These are phyloP conservation scores for Selenicereus undatus DNA, from an alignment of 148 eudicot species.

Conservation along the genomic window DNA sequence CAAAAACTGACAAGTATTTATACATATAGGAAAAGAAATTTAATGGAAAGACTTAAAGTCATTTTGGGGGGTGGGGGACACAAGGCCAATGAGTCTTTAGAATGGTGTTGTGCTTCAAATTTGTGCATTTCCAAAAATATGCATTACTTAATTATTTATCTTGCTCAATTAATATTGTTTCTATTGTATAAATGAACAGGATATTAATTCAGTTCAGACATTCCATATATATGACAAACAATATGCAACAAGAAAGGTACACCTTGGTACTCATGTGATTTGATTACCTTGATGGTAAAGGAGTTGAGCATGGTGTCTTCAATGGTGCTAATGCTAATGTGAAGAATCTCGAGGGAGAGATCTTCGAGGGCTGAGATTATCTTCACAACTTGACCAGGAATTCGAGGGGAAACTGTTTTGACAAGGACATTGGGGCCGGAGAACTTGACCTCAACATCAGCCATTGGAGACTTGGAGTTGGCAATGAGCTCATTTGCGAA, in stretches of 20 bases:
- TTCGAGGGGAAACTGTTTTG: constrained; percentile 57
- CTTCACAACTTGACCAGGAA: constrained; percentile 71
- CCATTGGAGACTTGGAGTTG: constrained; percentile 63
- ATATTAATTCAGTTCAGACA: not conserved
- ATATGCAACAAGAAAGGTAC: not conserved
- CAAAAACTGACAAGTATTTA: no score
- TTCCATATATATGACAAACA: not conserved
- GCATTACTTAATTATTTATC: no score
- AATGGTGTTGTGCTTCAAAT: no score
- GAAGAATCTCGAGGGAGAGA: constrained; percentile 70
- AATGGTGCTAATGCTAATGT: constrained; percentile 53
- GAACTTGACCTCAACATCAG: constrained; percentile 88
- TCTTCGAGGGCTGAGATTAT: constrained; percentile 63
- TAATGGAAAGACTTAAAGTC: no score
- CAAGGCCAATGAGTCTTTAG: no score
- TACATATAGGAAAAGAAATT: no score
- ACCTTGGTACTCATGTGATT: not conserved
- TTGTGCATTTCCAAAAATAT: no score
- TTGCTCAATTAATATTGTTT: no score
- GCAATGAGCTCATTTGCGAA: constrained; percentile 67
- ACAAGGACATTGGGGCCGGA: constrained; percentile 66
- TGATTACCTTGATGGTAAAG: constrained; percentile 82
- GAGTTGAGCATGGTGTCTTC: constrained; percentile 75
- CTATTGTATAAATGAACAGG: no score
- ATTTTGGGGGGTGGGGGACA: no score